phyloP scores from a whole-genome alignment of 805 yeast species.

The Zygosaccharomyces siamensis region DNA sequence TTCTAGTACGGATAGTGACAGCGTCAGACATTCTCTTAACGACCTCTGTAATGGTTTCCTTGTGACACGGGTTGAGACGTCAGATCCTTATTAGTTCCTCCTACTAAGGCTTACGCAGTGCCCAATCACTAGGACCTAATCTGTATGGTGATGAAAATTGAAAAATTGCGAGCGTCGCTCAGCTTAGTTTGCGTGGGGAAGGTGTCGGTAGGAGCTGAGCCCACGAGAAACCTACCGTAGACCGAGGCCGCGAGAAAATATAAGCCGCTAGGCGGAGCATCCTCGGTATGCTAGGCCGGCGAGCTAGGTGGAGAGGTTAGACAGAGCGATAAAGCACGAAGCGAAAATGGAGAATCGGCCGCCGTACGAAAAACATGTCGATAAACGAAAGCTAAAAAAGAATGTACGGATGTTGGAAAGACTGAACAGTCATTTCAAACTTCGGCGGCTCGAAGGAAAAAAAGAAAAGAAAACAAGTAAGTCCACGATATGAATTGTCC shows the following conservation, averaged over 20 bases:
- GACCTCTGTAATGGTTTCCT: slow-evolving; percentile 5
- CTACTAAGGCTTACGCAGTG: slow-evolving; percentile 2
- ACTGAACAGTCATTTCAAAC: too few species aligned
- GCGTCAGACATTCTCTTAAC: slow-evolving; percentile 66
- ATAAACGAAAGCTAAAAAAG: not conserved
- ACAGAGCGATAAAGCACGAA: not conserved
- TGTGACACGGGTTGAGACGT: slow-evolving; percentile 2
- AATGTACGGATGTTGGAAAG: not conserved
- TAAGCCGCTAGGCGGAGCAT: not conserved
- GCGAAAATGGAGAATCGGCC: not conserved
- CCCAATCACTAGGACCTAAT: not conserved
- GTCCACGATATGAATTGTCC: too few species aligned
- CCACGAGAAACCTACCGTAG: not conserved
- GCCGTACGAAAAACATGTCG: not conserved
- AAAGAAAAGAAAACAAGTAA: too few species aligned
- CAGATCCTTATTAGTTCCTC: not conserved
- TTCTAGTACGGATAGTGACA: slow-evolving; percentile 99
- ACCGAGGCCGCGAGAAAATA: not conserved
- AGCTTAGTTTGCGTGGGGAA: not conserved
- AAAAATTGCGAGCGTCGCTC: slow-evolving; percentile 4
- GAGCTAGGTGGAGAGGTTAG: not conserved
- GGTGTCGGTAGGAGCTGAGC: not conserved
- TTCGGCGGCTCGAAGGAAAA: too few species aligned
- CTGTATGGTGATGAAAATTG: slow-evolving; percentile 3
- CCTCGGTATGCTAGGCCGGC: not conserved